Evolutionary conservation across 371 early-diverging fungal species (phyloP).

Genomic region (Mucor indicus): DNA sequence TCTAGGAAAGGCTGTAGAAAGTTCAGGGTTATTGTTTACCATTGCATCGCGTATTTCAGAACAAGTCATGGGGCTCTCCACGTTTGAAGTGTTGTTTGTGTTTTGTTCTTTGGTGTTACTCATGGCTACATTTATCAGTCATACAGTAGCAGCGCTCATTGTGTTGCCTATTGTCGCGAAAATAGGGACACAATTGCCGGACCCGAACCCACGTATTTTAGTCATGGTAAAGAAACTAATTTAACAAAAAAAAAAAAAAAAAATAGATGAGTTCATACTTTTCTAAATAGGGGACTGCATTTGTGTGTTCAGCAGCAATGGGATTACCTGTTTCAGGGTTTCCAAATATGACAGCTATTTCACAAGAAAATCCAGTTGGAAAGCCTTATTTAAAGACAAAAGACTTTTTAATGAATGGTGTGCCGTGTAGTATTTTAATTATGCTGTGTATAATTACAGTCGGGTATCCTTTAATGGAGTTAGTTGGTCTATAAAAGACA

Average conservation of each 20-base stretch:
- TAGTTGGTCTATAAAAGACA: constrained; percentile 47
- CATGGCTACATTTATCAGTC: constrained; percentile 87
- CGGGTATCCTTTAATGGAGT: constrained; percentile 56
- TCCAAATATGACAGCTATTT: constrained; percentile 85
- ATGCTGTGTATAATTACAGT: constrained; percentile 56
- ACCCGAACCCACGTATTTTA: constrained; percentile 71
- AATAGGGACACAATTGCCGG: constrained; percentile 62
- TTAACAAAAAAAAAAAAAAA: no score
- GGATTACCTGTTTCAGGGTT: constrained; percentile 78
- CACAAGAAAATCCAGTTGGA: constrained; percentile 73
- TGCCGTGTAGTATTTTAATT: constrained; percentile 60
- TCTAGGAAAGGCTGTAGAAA: constrained; percentile 76
- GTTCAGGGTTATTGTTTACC: constrained; percentile 47
- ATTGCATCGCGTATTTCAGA: constrained; percentile 47
- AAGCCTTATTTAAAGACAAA: constrained; percentile 63
- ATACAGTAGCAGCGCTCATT: constrained; percentile 87
- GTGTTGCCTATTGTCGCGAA: constrained; percentile 74
- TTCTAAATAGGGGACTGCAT: constrained; percentile 67
- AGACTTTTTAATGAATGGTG: constrained; percentile 71
- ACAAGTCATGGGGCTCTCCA: constrained; percentile 54
- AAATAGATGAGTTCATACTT: no score
- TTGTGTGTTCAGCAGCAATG: constrained; percentile 84
- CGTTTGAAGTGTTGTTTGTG: constrained; percentile 62
- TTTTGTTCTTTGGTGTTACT: constrained; percentile 66
- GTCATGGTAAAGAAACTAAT: constrained; percentile 71